Conservation (phyloP, 805 yeast genomes). For the Brettanomyces nanus region DNA sequence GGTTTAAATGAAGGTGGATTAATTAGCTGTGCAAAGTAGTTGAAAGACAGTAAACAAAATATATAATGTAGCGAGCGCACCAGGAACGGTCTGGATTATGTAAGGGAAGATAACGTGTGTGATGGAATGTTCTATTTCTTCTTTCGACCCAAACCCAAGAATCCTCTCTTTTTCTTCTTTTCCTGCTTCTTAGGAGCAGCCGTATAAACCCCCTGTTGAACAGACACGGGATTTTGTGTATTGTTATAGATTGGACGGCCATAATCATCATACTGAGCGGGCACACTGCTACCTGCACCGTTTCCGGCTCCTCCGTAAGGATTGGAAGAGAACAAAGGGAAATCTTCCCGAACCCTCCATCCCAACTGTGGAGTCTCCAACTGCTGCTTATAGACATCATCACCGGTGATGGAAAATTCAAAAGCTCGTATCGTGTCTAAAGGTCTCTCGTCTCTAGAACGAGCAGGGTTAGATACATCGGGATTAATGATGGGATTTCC, state of each 20-base stretch:
- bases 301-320: slow-evolving; percentile 22
- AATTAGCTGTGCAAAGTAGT: too few species aligned
- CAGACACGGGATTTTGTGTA: slow-evolving; percentile 5
- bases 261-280: slow-evolving; percentile 24
- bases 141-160: slow-evolving; percentile 58
- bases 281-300: background rate
- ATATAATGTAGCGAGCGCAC: too few species aligned
- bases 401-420: slow-evolving; percentile 93
- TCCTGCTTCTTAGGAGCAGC: slow-evolving; percentile 41
- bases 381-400: slow-evolving; percentile 66
- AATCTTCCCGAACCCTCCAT: slow-evolving; percentile 78
- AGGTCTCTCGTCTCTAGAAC: slow-evolving; percentile 93
- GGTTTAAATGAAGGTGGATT: too few species aligned
- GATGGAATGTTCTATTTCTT: slow-evolving; percentile 1
- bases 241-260: slow-evolving; percentile 31
- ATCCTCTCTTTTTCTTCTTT: slow-evolving; percentile 65
- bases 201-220: slow-evolving; percentile 31
- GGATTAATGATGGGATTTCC: slow-evolving; percentile 74
- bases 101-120: too few species aligned
- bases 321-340: slow-evolving; percentile 44
- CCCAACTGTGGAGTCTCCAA: slow-evolving; percentile 74
- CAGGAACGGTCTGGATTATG: too few species aligned
- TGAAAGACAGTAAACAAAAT: too few species aligned
- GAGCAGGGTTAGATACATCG: slow-evolving; percentile 88
- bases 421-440: slow-evolving; percentile 90